Evolutionary conservation across 192 early-diverging fungal genomes (phyloP), one percentile per base, ranked within the genome.

Genomic region (Entomortierella lignicola): DNA sequence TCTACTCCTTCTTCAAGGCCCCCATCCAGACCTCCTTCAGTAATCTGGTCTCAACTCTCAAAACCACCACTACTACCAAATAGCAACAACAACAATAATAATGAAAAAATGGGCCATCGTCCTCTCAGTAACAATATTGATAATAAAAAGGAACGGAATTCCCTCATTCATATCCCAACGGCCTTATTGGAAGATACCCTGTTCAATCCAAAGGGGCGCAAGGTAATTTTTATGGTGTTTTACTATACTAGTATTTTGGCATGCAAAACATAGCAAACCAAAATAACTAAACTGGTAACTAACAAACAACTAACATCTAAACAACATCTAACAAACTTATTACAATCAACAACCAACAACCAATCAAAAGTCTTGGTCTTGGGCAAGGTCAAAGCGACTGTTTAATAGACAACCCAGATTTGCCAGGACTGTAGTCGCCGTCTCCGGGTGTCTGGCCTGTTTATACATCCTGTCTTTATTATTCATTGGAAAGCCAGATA

Each of bases 1-100:
- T 25, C 41, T 8, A 27, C 26, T 20, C 32, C 57, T 29, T 34
- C 34, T 31, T 48, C 54, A 23, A 42, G 30, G n/a, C 53, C n/a
- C n/a, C n/a, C n/a, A n/a, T n/a, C n/a, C n/a, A n/a, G 71, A n/a
- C 55, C 71, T 23, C 13, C 42, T 18, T 65, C 71, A 3, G 31
- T 32, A 55, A 60, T 72, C 50, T 72, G 71, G 71, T 51, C 71
- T 5, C 63, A 65, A 27, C 56, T 58, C 4, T 72, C 71, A 8
- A 57, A 69, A 13, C 58, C 42, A 30, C 3, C 55, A 34, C 32
- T 29, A n/a, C 54, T 10, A 7, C n/a, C 34, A n/a, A n/a, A n/a
- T n/a, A n/a, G n/a, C n/a, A n/a, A n/a, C n/a, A n/a, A n/a, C n/a
- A n/a, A n/a, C n/a, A n/a, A n/a, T n/a, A n/a, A n/a, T n/a, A n/a